phyloP scores from a whole-genome alignment of 352 stramenopile species.

The Phytophthora kernoviae region DNA sequence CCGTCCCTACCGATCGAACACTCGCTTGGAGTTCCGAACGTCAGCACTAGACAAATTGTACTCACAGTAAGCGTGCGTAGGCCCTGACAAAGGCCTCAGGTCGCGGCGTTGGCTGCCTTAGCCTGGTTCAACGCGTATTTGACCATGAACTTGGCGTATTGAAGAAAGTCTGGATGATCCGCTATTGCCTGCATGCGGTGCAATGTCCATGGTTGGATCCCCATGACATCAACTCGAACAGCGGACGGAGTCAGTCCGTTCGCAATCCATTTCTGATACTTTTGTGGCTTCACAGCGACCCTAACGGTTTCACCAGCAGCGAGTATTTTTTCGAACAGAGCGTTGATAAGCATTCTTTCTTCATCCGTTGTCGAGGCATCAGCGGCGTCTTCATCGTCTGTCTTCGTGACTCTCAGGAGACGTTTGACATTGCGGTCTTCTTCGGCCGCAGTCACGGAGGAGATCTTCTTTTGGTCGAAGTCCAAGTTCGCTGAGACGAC shows the following conservation, averaged over 20 bases:
- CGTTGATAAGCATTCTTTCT: slow-evolving; percentile 21
- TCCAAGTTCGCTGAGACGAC: background rate
- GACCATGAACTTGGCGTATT: slow-evolving; percentile 19
- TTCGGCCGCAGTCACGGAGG: background rate
- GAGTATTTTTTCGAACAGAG: slow-evolving; percentile 6
- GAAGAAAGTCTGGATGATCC: slow-evolving; percentile 3
- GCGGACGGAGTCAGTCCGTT: slow-evolving; percentile 1
- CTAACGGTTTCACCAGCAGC: slow-evolving; percentile 11
- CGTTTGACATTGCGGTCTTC: background rate
- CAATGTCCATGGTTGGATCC: slow-evolving; percentile 1
- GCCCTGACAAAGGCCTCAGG: background rate
- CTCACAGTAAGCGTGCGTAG: too few relatives aligned
- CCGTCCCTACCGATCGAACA: too few relatives aligned
- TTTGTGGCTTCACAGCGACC: slow-evolving; percentile 7
- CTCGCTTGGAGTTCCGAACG: too few relatives aligned
- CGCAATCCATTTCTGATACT: slow-evolving; percentile 15
- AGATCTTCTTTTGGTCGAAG: background rate
- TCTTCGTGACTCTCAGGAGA: background rate
- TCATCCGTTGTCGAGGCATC: slow-evolving; percentile 1
- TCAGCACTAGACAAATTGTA: too few relatives aligned
- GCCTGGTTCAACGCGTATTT: slow-evolving; percentile 4
- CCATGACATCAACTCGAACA: slow-evolving; percentile 12
- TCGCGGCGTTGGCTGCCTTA: background rate
- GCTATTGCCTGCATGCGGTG: background rate
- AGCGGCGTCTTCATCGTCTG: background rate